Evolutionary conservation across 768 basidiomycete genomes (phyloP).

Genomic region (Podaxis sp.): DNA sequence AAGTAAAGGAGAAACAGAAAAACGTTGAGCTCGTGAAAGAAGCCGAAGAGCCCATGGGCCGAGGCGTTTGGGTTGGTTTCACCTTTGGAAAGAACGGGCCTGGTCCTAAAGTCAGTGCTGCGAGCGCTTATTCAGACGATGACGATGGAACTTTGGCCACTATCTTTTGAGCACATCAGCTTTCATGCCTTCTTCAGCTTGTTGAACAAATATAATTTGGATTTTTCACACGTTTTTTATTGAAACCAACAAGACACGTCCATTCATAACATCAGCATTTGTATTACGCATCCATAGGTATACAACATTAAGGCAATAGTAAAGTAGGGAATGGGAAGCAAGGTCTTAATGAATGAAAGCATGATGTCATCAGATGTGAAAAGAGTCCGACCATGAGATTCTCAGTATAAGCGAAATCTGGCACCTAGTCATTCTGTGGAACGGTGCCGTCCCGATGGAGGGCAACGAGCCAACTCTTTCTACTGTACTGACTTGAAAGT

Average conservation of each 20-base stretch:
- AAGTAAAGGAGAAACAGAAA: slow-evolving; percentile 94
- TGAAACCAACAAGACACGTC: neutral
- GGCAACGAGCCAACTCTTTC: slow-evolving; percentile 13
- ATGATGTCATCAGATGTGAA: neutral
- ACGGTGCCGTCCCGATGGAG: neutral
- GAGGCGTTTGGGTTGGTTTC: slow-evolving; percentile 90
- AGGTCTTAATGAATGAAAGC: neutral
- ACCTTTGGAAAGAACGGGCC: slow-evolving; percentile 89
- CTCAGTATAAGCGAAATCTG: neutral
- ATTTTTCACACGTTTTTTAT: neutral
- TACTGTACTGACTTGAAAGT: slow-evolving; percentile 14
- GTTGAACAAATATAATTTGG: neutral
- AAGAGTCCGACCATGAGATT: neutral
- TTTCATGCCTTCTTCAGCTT: neutral
- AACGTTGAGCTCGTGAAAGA: slow-evolving; percentile 92
- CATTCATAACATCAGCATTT: neutral
- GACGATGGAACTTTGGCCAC: slow-evolving; percentile 55
- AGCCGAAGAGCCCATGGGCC: slow-evolving; percentile 65
- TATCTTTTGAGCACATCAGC: slow-evolving; percentile 41
- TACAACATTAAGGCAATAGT: neutral
- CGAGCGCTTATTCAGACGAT: slow-evolving; percentile 26
- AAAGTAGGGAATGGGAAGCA: neutral
- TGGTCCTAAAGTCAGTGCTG: slow-evolving; percentile 39
- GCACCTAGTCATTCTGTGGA: neutral
- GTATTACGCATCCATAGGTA: neutral